phyloP scores from a whole-genome alignment of 371 early-diverging fungal genomes.

The Basidiobolus meristosporus region DNA sequence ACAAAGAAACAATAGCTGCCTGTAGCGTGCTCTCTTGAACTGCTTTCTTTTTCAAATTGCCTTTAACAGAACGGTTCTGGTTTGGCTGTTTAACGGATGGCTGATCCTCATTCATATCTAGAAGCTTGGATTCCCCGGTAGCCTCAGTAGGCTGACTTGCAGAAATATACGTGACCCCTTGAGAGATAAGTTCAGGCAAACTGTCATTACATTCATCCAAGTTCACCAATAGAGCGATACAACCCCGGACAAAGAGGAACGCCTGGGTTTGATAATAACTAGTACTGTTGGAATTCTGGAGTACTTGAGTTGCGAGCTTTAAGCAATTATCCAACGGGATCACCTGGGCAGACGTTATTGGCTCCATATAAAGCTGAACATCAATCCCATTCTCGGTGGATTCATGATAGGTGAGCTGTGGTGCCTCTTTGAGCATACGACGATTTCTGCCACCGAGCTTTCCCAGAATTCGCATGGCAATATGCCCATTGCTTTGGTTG shows the following conservation, averaged over 20 bases:
- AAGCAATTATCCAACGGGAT: too few relatives aligned
- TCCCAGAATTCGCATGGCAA: conserved; percentile 86
- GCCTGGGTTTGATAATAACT: too few relatives aligned
- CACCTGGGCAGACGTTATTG: too few relatives aligned
- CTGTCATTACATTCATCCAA: conserved; percentile 45
- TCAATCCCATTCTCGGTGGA: conserved; percentile 37
- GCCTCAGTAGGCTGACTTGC: too few relatives aligned
- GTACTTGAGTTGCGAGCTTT: too few relatives aligned
- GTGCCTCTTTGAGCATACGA: conserved; percentile 47
- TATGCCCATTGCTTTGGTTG: conserved; percentile 59
- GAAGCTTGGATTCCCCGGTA: too few relatives aligned
- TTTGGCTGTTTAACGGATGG: too few relatives aligned
- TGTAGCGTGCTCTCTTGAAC: conserved; percentile 48
- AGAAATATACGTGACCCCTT: too few relatives aligned
- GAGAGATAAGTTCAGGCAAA: too few relatives aligned
- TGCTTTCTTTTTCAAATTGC: conserved; percentile 25
- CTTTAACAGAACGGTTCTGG: too few relatives aligned
- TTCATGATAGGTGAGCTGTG: conserved; percentile 22
- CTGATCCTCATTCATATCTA: too few relatives aligned
- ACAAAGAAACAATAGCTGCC: conserved; percentile 36
- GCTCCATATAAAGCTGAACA: conserved; percentile 38
- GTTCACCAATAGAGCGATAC: conserved; percentile 48
- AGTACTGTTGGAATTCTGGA: conserved; percentile 16
- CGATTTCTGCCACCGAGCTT: conserved; percentile 90
- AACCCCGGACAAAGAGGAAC: conserved; percentile 45